These are phyloP conservation scores for Rhodotorula sp. DNA, from an alignment of 1,284 basidiomycete genomes.

Conservation along the genomic window DNA sequence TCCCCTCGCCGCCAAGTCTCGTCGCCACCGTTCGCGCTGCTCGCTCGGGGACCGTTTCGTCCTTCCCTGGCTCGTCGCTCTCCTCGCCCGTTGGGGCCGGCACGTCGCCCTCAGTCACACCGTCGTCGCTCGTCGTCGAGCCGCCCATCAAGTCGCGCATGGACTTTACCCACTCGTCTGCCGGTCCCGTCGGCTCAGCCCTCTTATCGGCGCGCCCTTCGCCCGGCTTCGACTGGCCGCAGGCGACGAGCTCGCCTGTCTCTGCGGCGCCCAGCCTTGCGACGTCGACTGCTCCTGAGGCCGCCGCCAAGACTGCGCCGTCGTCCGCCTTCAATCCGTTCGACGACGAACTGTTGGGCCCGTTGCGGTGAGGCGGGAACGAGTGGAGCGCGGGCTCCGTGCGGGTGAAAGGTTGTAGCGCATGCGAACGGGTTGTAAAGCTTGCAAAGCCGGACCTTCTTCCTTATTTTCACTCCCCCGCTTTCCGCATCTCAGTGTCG, in stretches of 20 bases:
- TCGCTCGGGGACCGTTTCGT: constrained; percentile 7
- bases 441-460: not conserved
- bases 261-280: not conserved
- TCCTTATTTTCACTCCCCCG: not conserved
- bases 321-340: constrained; percentile 21
- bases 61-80: not conserved
- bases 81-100: not conserved
- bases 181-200: not conserved
- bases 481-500: not conserved
- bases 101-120: constrained; percentile 14
- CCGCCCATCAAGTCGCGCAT: constrained; percentile 35
- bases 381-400: not conserved
- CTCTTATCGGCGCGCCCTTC: constrained; percentile 25
- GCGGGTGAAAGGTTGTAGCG: not conserved
- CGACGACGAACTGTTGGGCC: constrained; percentile 30
- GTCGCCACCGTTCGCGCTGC: not conserved
- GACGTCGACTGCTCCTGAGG: not conserved
- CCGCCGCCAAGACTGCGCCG: not conserved
- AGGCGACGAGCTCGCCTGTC: constrained; percentile 5
- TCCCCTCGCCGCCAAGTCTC: not conserved
- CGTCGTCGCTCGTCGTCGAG: constrained; percentile 33
- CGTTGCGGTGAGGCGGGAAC: constrained; percentile 4
- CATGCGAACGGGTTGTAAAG: not conserved
- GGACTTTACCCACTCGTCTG: constrained; percentile 20
- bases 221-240: constrained; percentile 27